Base-by-base conservation (phyloP, 2,329 filamentous ascomycete genomes). In the Ophiosphaerella korrae region DNA sequence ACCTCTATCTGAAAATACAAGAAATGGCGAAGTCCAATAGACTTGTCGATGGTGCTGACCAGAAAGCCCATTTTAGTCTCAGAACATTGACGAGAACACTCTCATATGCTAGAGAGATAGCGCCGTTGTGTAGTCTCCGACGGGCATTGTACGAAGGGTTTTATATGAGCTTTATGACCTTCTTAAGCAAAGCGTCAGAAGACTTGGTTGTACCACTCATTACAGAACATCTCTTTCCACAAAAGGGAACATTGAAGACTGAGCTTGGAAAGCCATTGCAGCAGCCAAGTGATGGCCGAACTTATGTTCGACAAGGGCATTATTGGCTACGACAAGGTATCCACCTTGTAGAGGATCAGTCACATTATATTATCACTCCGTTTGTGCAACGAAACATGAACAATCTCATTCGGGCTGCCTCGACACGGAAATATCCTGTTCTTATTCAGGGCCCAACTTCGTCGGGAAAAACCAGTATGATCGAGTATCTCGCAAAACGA, bases 401-500 rank as follows among this genome's bases (percentile, higher is more conserved):
- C 62, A 99, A 99, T 64, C 77, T 99, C 24, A 93, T 97, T 9
- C 84, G 95, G 66, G 95, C 94, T 3, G 92, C 92, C 13, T 97
- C 93, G 0, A 99, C 93, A 4, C 81, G 92, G 32, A 85, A 89
- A 42, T 99, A 96, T 71, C 95, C 94, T 0, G 90, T 99, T 42
- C 81, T 99, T 8, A 89, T 99, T 16, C 94, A 99, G 74, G 94
- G 94, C 3, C 94, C 95, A 11, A 99, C 94, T 0, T 99, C 95
- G 5, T 90, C 93, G 11, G 94, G 94, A 58, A 99, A 99, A 75
- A 99, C 94, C 0, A 97, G 93, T 74, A 99, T 99, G 94, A 96
- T 99, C 36, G 93, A 97, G 74, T 97, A 96, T 70, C 82, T 99
- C 33, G 93, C 95, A n/a, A 94, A 96, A 67, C 88, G 90, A 48